A percentile compares a stretch with the other conserved stretches of the same genome.
Conservation (phyloP, 345 rosid genomes). For the Raphanus sativus region DNA sequence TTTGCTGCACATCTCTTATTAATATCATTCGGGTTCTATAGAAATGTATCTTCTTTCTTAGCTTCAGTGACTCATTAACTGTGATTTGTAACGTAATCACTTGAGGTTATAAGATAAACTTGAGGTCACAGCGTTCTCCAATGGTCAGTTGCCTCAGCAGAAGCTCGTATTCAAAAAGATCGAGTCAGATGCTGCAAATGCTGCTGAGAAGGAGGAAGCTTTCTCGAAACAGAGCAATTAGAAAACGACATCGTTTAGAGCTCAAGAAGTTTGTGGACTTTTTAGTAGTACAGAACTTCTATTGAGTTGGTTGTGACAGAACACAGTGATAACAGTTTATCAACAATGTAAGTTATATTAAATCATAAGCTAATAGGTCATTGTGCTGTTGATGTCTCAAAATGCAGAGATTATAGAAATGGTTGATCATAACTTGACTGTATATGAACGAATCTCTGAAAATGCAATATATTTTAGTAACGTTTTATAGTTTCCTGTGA, state of each 20-base stretch:
- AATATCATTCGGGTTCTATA: too few relatives aligned
- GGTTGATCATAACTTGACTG: neutral
- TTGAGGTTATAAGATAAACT: too few relatives aligned
- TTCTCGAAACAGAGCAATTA: conserved; percentile 25
- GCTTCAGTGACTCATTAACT: too few relatives aligned
- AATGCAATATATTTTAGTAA: neutral
- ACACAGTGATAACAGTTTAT: conserved; percentile 8
- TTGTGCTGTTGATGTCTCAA: conserved; percentile 10
- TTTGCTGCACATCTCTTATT: too few relatives aligned
- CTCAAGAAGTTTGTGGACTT: neutral
- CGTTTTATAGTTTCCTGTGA: neutral
- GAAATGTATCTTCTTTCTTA: too few relatives aligned
- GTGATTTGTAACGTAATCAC: too few relatives aligned
- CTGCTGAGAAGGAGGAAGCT: conserved; percentile 39
- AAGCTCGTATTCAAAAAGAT: conserved; percentile 70
- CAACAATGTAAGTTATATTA: conserved; percentile 16
- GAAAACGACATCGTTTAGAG: neutral
- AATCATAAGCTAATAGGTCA: conserved; percentile 4
- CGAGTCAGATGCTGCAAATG: conserved; percentile 31
- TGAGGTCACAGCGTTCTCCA: conserved; percentile 66
- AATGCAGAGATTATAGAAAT: neutral
- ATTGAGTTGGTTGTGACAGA: conserved; percentile 1
- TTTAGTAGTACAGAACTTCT: conserved; percentile 1
- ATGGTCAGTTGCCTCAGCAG: conserved; percentile 83
- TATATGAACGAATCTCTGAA: conserved; percentile 20